phyloP scores from a whole-genome alignment of 305 asterid species.

The Fraxinus xanthoxyloides region DNA sequence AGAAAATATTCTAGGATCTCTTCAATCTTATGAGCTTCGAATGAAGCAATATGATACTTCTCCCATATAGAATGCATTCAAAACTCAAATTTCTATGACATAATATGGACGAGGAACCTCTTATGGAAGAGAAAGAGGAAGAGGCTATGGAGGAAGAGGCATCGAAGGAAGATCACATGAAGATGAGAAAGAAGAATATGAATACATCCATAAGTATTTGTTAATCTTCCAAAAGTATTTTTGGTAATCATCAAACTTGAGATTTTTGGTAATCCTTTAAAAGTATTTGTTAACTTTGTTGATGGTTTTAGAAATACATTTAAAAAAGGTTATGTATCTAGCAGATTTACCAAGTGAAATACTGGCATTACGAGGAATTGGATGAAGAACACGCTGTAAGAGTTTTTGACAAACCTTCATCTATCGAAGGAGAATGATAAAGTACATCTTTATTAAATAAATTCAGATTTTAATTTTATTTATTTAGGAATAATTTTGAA shows the following conservation, averaged over 20 bases:
- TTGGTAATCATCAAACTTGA: neutral
- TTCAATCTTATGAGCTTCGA: too few species aligned
- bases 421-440: too few species aligned
- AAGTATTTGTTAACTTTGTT: neutral
- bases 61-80: neutral
- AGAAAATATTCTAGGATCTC: neutral
- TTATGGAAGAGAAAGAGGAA: neutral
- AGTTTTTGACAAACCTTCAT: too few species aligned
- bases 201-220: neutral
- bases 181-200: neutral
- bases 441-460: too few species aligned
- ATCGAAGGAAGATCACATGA: neutral
- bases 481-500: too few species aligned
- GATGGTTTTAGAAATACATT: neutral
- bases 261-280: neutral
- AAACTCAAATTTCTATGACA: neutral
- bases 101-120: neutral
- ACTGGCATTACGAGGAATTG: neutral
- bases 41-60: neutral
- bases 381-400: neutral
- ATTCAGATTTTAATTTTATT: too few species aligned
- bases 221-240: too few species aligned
- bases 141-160: neutral
- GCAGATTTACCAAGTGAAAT: neutral
- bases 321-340: neutral